Base-by-base conservation (phyloP, 352 stramenopile genomes). In the Phytophthora vignae region DNA sequence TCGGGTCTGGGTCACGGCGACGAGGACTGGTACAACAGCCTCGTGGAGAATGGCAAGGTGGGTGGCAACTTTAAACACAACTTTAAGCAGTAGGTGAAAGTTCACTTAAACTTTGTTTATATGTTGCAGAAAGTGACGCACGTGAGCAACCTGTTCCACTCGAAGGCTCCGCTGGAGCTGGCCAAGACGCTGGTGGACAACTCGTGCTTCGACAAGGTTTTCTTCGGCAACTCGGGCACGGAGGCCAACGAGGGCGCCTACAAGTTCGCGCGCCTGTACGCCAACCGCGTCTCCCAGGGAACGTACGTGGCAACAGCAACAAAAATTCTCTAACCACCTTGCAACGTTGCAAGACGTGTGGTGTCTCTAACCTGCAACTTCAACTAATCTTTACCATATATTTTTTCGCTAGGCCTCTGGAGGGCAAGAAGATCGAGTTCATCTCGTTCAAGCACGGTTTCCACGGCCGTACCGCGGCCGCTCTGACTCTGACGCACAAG, bases 131-230 rank as follows among this genome's bases (percentile, higher is more conserved):
- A 94, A 46, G 71, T 99, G 15, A 96, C 98, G 72, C 98, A 99
- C 73, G 94, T 98, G 65, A 97, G 83, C 81, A 99, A 99, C 79
- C 82, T 99, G 55, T 99, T 99, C 83, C 98, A 98, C 72, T 98
- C 97, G 17, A 85, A 92, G n/a, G 79, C 94, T 46, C 96, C 98
- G 60, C 92, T 97, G 31, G 78, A 96, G 52, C 82, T 99, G 22
- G 98, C 97, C 22, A 91, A 98, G 71, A 98, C 88, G 79, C 85
- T 99, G 6, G 93, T 98, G 62, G 90, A 98, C 67, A 98, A 99
- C 74, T 98, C 92, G n/a, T 87, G 85, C 48, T 97, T 99, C 64
- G 90, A 97, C 77, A 98, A 98, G 76, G 97, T 97, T n/a, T 99
- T 99, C 82, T 99, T 99, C 82, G 98, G 93, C 77, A 99, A 99